phyloP scores from a whole-genome alignment of 192 early-diverging fungal genomes.

The Backusella morwellensis region DNA sequence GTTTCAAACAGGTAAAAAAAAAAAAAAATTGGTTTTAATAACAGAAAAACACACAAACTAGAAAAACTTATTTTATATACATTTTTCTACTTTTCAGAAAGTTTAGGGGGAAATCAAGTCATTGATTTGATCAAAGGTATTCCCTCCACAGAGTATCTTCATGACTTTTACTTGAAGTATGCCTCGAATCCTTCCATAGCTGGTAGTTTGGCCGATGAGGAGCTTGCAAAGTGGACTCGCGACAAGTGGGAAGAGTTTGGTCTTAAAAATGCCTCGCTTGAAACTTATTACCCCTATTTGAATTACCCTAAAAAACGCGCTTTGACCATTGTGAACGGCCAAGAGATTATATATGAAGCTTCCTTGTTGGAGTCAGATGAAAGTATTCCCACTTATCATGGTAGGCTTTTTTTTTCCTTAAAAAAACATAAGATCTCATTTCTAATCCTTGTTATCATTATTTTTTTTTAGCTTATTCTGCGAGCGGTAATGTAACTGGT shows the following conservation, averaged over 20 bases:
- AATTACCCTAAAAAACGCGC: conserved; percentile 53
- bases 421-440: background rate
- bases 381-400: conserved; percentile 62
- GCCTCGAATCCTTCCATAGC: conserved; percentile 57
- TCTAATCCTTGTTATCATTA: too few relatives aligned
- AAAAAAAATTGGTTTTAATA: background rate
- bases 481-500: conserved; percentile 57
- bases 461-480: conserved; percentile 42
- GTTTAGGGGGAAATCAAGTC: background rate
- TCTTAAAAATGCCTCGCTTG: conserved; percentile 47
- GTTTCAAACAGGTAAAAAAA: background rate
- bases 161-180: conserved; percentile 49
- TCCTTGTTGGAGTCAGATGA: conserved; percentile 54
- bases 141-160: conserved; percentile 36
- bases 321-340: conserved; percentile 50
- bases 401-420: background rate
- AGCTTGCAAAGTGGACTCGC: conserved; percentile 52
- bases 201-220: conserved; percentile 41
- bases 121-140: background rate
- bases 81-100: background rate
- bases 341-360: conserved; percentile 47
- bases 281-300: conserved; percentile 59
- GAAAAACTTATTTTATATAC: background rate
- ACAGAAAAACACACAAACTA: background rate
- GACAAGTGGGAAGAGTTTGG: conserved; percentile 52